A percentile compares a stretch with the other conserved stretches of the same genome.
phyloP scores from a whole-genome alignment of 2,329 filamentous ascomycete genomes.

The Penicillium occitanis region DNA sequence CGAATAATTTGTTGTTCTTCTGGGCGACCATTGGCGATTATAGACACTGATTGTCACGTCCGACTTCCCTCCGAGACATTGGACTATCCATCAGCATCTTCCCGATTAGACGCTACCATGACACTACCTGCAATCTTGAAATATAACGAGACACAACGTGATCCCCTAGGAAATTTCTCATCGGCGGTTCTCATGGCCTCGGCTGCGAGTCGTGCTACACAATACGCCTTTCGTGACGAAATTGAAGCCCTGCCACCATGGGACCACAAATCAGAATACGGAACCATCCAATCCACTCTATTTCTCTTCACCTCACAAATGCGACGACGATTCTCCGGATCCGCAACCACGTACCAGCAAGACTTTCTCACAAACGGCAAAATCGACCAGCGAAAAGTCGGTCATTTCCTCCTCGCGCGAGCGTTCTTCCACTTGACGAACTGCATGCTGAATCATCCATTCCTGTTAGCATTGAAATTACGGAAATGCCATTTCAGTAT shows the following conservation, averaged over 20 bases:
- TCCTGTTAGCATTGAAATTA: constrained; percentile 26
- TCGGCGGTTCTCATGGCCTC: not conserved
- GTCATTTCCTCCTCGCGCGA: constrained; percentile 28
- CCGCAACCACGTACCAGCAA: not conserved
- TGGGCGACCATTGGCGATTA: constrained; percentile 21
- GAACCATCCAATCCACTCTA: not conserved
- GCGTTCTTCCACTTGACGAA: constrained; percentile 27
- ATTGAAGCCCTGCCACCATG: not conserved
- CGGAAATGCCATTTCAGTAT: not conserved
- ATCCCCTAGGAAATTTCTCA: not conserved
- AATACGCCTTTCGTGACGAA: not conserved
- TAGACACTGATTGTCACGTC: constrained; percentile 22
- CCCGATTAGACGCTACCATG: not conserved
- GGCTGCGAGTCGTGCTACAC: not conserved
- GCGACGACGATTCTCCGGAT: constrained; percentile 1
- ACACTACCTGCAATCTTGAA: not conserved
- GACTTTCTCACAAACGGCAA: constrained; percentile 22
- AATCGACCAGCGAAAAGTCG: constrained; percentile 5
- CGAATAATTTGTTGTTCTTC: constrained; percentile 24
- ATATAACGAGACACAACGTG: not conserved
- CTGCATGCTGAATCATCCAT: constrained; percentile 29
- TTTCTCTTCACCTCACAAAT: not conserved
- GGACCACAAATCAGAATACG: not conserved
- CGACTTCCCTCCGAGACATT: constrained; percentile 25
- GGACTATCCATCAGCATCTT: constrained; percentile 11